Evolutionary conservation across 139 green algal genomes (phyloP).

Genomic region (Closterium sp.): DNA sequence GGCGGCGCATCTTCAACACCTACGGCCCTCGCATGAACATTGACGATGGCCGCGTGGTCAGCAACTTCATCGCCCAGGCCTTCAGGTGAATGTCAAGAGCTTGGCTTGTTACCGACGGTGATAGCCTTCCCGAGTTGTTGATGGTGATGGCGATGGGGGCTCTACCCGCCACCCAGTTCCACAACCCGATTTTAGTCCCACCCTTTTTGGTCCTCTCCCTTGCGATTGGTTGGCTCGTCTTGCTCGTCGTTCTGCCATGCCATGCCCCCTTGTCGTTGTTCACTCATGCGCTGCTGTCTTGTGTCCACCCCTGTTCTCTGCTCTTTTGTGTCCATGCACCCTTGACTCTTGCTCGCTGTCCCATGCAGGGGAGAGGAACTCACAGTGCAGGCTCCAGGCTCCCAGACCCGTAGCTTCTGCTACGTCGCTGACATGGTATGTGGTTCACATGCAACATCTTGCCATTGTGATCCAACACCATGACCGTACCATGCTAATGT

Average conservation of each 20-base stretch:
- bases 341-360: background rate
- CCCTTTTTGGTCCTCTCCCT: too few species aligned
- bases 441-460: background rate
- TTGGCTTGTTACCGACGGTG: too few species aligned
- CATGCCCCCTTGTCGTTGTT: too few species aligned
- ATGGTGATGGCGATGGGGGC: too few species aligned
- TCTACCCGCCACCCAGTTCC: too few species aligned
- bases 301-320: background rate
- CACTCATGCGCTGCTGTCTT: too few species aligned
- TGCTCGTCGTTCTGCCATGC: too few species aligned
- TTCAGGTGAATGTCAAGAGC: slow-evolving; percentile 56
- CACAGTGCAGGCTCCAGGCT: slow-evolving; percentile 91
- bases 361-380: slow-evolving; percentile 68
- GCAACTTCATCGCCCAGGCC: slow-evolving; percentile 95
- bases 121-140: background rate
- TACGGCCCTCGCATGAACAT: slow-evolving; percentile 93
- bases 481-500: background rate
- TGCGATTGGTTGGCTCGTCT: too few species aligned
- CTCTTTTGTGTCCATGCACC: background rate
- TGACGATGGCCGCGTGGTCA: slow-evolving; percentile 96
- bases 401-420: slow-evolving; percentile 97
- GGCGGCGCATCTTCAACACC: slow-evolving; percentile 99
- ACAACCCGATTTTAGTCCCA: too few species aligned
- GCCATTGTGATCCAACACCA: background rate
- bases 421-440: slow-evolving; percentile 88